Evolutionary conservation across 192 early-diverging fungal species (phyloP).

Genomic region (Coemansia asiatica): DNA sequence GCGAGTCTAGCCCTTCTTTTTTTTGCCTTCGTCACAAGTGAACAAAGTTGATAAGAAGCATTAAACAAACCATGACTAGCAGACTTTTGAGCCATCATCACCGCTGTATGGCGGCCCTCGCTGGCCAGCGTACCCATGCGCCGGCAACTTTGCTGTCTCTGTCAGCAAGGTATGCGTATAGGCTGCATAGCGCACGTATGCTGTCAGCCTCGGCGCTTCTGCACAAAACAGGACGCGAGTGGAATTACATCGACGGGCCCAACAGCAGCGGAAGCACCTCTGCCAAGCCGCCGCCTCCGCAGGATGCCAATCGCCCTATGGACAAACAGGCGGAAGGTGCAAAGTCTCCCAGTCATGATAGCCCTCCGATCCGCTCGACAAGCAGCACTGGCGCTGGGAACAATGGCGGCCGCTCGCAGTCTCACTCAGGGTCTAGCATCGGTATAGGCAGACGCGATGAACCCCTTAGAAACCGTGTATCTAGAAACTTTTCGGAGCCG

Average conservation of each 20-base stretch:
- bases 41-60: too few relatives aligned
- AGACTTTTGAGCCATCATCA: slow-evolving; percentile 28
- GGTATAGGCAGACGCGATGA: slow-evolving; percentile 17
- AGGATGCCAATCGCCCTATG: too few relatives aligned
- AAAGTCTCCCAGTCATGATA: slow-evolving; percentile 4
- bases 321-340: too few relatives aligned
- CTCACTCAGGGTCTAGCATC: slow-evolving; percentile 2
- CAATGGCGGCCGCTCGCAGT: slow-evolving; percentile 15
- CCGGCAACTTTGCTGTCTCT: background rate
- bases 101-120: background rate
- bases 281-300: background rate
- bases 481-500: slow-evolving; percentile 10
- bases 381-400: background rate
- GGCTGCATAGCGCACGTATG: background rate
- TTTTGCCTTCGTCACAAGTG: too few relatives aligned
- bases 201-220: slow-evolving; percentile 10
- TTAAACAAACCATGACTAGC: slow-evolving; percentile 34
- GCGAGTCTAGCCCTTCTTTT: background rate
- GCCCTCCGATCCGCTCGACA: background rate
- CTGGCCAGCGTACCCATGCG: background rate
- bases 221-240: slow-evolving; percentile 44
- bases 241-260: slow-evolving; percentile 51
- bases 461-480: slow-evolving; percentile 1
- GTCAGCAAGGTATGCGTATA: background rate
- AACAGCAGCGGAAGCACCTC: background rate